These are phyloP conservation scores for Fusarium chuoi DNA, from an alignment of 2,329 filamentous ascomycete species.

Conservation along the genomic window DNA sequence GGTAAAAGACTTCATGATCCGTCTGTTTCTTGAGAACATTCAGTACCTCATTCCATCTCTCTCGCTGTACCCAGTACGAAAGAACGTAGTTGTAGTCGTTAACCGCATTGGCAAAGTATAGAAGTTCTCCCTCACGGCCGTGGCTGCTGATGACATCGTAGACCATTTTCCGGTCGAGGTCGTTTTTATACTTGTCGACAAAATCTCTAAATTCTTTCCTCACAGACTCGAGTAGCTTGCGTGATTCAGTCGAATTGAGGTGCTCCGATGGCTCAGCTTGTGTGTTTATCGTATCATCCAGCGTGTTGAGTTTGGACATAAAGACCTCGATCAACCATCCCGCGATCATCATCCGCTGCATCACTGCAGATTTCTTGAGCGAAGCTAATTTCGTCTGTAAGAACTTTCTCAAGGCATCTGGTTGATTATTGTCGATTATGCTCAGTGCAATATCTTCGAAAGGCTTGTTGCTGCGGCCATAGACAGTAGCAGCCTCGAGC, in stretches of 20 bases:
- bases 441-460: conserved; percentile 95
- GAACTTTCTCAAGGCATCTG: conserved; percentile 91
- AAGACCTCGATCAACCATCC: conserved; percentile 96
- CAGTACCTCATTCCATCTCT: conserved; percentile 89
- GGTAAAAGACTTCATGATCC: conserved; percentile 92
- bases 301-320: conserved; percentile 94
- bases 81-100: conserved; percentile 96
- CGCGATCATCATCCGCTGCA: conserved; percentile 96
- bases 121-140: conserved; percentile 89
- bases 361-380: conserved; percentile 83
- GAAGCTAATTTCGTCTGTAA: conserved; percentile 83
- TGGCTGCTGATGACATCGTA: conserved; percentile 98
- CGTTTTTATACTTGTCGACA: conserved; percentile 82
- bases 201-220: conserved; percentile 90
- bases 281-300: conserved; percentile 94
- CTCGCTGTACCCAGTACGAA: conserved; percentile 96
- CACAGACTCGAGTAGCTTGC: conserved; percentile 75
- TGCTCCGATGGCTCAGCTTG: conserved; percentile 83
- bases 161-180: conserved; percentile 89
- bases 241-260: conserved; percentile 75
- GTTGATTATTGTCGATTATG: conserved; percentile 89
- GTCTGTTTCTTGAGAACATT: conserved; percentile 92
- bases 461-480: conserved; percentile 94
- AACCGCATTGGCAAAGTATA: conserved; percentile 88
- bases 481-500: conserved; percentile 86